Evolutionary conservation across 805 yeast genomes (phyloP).

Genomic region (Ogataea kodamae): DNA sequence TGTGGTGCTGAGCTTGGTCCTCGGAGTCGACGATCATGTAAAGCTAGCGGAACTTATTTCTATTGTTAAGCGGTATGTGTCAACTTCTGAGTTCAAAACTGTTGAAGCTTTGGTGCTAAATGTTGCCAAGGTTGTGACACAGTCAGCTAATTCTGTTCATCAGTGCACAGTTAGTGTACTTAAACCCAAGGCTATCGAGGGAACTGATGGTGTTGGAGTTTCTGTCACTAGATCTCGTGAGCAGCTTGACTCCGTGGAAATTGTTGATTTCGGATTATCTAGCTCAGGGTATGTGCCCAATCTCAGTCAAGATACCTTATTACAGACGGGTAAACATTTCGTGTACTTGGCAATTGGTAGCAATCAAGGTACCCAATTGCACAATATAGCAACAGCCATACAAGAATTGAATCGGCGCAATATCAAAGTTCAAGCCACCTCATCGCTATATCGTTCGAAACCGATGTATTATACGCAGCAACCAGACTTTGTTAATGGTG

Average conservation of each 20-base stretch:
- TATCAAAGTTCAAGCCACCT: conserved; percentile 54
- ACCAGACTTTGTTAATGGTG: conserved; percentile 81
- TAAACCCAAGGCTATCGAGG: conserved; percentile 86
- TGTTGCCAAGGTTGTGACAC: conserved; percentile 43
- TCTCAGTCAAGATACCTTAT: conserved; percentile 24
- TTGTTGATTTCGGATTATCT: conserved; percentile 23
- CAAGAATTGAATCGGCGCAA: conserved; percentile 38
- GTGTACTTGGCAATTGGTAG: conserved; percentile 89
- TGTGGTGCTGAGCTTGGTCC: conserved; percentile 57
- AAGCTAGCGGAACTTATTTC: conserved; percentile 44
- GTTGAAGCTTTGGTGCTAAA: conserved; percentile 86
- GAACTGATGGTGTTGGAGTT: conserved; percentile 89
- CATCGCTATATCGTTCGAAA: conserved; percentile 80
- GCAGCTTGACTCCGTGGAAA: conserved; percentile 32
- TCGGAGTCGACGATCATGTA: conserved; percentile 33
- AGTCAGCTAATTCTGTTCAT: conserved; percentile 7
- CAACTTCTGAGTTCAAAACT: conserved; percentile 77
- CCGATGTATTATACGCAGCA: conserved; percentile 92
- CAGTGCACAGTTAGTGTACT: conserved; percentile 56
- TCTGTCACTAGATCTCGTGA: conserved; percentile 49
- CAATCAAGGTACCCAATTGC: conserved; percentile 69
- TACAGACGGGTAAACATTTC: conserved; percentile 35
- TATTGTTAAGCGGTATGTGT: conserved; percentile 58
- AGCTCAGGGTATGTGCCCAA: conserved; percentile 28
- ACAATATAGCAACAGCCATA: conserved; percentile 57